These are phyloP conservation scores for Fusarium nodosum DNA, from an alignment of 2,329 filamentous ascomycete species.

Conservation along the genomic window DNA sequence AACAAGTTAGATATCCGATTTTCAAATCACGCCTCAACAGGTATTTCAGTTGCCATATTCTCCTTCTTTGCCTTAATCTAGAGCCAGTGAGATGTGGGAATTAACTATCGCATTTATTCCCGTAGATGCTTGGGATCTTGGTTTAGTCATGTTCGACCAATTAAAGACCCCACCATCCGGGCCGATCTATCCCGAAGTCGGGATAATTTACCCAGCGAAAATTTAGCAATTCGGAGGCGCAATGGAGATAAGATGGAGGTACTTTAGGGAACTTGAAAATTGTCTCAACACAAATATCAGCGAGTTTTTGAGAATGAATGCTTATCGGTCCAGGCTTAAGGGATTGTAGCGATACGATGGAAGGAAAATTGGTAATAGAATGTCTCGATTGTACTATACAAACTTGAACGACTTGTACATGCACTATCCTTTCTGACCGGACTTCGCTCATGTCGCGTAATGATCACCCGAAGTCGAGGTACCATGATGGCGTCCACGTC, in stretches of 20 bases:
- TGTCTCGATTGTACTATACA: not conserved
- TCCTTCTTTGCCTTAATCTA: not conserved
- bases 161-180: constrained; percentile 25
- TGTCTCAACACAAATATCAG: constrained; percentile 45
- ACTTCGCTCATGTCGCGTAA: constrained; percentile 45
- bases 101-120: constrained; percentile 18
- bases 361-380: not conserved
- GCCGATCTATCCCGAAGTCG: constrained; percentile 37
- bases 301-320: constrained; percentile 18
- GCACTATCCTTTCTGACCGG: constrained; percentile 23
- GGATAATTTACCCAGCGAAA: constrained; percentile 32
- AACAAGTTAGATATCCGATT: constrained; percentile 22
- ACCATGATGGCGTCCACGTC: constrained; percentile 40
- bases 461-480: constrained; percentile 44
- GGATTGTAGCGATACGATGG: not conserved
- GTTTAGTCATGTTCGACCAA: constrained; percentile 11
- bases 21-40: not conserved
- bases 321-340: not conserved
- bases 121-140: not conserved
- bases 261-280: constrained; percentile 36
- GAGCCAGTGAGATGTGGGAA: not conserved
- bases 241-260: constrained; percentile 33
- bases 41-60: not conserved
- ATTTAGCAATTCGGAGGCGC: constrained; percentile 28
- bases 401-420: constrained; percentile 2